A percentile compares a stretch with the other conserved stretches of the same genome.
These are phyloP conservation scores for Naganishia liquefaciens DNA, from an alignment of 1,284 basidiomycete genomes.

Conservation along the genomic window DNA sequence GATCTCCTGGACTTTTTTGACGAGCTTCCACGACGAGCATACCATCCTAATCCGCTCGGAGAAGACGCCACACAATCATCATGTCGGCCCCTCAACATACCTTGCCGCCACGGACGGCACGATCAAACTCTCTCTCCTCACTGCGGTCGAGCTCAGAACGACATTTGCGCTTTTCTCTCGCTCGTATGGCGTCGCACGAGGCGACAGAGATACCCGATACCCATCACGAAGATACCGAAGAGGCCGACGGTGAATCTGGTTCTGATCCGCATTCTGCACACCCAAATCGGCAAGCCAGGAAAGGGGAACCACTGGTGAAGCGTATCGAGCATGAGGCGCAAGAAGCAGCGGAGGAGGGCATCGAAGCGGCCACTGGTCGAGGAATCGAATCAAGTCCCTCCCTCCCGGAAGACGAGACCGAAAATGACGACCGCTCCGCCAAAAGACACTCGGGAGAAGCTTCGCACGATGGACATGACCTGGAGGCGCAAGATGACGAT, in stretches of 20 bases:
- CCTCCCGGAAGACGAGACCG: background rate
- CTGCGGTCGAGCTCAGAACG: slow-evolving; percentile 18
- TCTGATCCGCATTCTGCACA: background rate
- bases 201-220: slow-evolving; percentile 21
- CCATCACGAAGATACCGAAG: slow-evolving; percentile 20
- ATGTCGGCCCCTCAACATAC: slow-evolving; percentile 6
- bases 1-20: too few relatives aligned
- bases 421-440: background rate
- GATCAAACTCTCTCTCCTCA: slow-evolving; percentile 22
- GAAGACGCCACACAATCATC: background rate
- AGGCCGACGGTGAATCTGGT: background rate
- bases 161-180: slow-evolving; percentile 28
- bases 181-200: slow-evolving; percentile 33
- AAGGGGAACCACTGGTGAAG: background rate
- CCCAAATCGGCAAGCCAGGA: background rate
- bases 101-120: background rate
- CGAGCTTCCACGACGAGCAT: too few relatives aligned
- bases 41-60: too few relatives aligned
- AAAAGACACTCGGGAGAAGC: background rate
- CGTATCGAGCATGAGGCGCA: slow-evolving; percentile 17
- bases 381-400: background rate
- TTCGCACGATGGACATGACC: background rate
- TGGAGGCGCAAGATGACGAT: slow-evolving; percentile 19
- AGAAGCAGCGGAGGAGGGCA: slow-evolving; percentile 17
- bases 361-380: slow-evolving; percentile 9